Conservation (phyloP, 1,284 basidiomycete species). For the Polyporus tsugae region DNA sequence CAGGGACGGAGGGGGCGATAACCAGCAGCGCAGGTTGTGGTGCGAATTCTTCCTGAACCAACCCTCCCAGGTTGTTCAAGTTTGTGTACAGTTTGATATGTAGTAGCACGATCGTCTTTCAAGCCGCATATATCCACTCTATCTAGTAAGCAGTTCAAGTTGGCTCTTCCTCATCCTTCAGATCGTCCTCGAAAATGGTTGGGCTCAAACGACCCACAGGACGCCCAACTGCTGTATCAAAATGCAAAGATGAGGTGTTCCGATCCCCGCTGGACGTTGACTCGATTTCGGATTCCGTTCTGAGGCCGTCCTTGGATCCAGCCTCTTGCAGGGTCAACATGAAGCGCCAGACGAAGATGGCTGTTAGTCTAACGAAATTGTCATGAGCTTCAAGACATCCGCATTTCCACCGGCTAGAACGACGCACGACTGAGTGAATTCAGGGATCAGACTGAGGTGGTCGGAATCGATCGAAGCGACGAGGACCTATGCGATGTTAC, state of each 20-base stretch:
- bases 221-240: not conserved
- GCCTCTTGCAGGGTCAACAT: constrained; percentile 7
- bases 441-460: not conserved
- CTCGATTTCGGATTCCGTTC: not conserved
- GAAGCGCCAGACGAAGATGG: constrained; percentile 9
- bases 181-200: not conserved
- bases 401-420: not conserved
- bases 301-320: not conserved
- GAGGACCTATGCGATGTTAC: not conserved
- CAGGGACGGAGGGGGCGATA: too few species aligned
- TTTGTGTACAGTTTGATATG: too few species aligned
- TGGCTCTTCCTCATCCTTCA: too few species aligned
- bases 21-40: too few species aligned
- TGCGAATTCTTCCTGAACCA: too few species aligned
- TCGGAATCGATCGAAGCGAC: too few species aligned
- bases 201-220: not conserved
- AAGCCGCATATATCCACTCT: too few species aligned
- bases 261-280: not conserved
- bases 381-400: not conserved
- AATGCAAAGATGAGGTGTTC: not conserved
- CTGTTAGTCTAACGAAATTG: not conserved
- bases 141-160: too few species aligned
- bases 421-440: not conserved
- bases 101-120: too few species aligned
- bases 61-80: too few species aligned